Evolutionary conservation across 2,329 filamentous ascomycete genomes (phyloP), one percentile per base, ranked within the genome.

Genomic region (Geosmithia flava): DNA sequence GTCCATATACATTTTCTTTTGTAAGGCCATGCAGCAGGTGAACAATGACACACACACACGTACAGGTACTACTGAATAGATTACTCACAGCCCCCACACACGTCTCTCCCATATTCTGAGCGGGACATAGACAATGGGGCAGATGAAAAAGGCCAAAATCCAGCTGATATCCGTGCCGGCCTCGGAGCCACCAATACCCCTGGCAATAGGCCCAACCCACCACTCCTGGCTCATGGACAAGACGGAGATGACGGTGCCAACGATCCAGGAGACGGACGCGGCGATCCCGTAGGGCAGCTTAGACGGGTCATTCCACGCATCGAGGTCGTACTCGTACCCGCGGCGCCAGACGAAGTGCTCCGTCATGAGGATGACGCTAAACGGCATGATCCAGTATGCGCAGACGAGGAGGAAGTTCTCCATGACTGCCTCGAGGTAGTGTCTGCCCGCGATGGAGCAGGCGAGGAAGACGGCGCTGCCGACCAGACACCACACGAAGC

Each of bases 371-470:
- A 87, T 76, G 44, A 76, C 81, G 53, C 79, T 75, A 65, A 87
- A 88, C 55, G 87, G 85, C 45, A 82, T 78, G 2, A 87, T 71
- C 83, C 84, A 88, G 68, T 87, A 88, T 2, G 76, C 77, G 52
- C 81, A 80, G 47, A 81, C 59, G 51, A 77, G 63, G 78, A 87
- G 84, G 64, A 87, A 85, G 62, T 85, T 83, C 59, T 83, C 74
- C 15, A 87, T 69, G 3, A 83, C 74, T 7, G 62, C 59, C 53
- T 80, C 76, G 60, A 87, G 87, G 58, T 81, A 70, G 4, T 63
- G 65, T 65, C 85, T 86, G 2, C 81, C 84, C 0, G 82, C 81
- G 47, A 88, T 83, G 8, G 81, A 77, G 55, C 87, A 80, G 20
- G 76, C 82, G 53, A 85, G 75, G 61, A 84, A 85, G 20, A 79